Percentiles rank a stretch among this genome's conserved stretches.
Conservation (phyloP, 768 basidiomycete species). For the Leucocoprinus leucothites region DNA sequence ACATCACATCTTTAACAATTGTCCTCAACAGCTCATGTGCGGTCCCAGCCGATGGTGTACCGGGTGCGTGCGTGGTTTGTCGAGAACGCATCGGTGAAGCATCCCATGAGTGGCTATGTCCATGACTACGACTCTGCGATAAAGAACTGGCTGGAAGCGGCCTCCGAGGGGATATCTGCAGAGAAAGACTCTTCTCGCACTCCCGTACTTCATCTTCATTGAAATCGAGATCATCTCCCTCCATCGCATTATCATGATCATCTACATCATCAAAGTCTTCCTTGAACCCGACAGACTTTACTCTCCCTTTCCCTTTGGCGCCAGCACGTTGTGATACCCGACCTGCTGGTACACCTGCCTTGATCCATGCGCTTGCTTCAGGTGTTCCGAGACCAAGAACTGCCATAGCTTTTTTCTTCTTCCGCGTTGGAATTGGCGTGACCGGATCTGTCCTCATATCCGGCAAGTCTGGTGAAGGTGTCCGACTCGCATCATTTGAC, state of each 20-base stretch:
- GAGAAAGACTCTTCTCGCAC: slow-evolving; percentile 37
- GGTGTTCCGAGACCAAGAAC: slow-evolving; percentile 46
- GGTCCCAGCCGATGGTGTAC: slow-evolving; percentile 20
- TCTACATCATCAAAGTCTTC: slow-evolving; percentile 25
- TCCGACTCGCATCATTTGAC: slow-evolving; percentile 22
- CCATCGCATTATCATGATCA: not conserved
- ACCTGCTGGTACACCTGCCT: slow-evolving; percentile 26
- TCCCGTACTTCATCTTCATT: slow-evolving; percentile 24
- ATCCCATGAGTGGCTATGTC: slow-evolving; percentile 33
- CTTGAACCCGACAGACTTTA: slow-evolving; percentile 49
- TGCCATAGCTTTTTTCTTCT: slow-evolving; percentile 17
- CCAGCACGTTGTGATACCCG: slow-evolving; percentile 21
- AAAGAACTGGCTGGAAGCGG: slow-evolving; percentile 19
- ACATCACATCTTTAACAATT: slow-evolving; percentile 70
- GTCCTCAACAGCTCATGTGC: slow-evolving; percentile 62
- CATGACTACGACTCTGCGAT: slow-evolving; percentile 4
- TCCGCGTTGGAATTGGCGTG: slow-evolving; percentile 30
- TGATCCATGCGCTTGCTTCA: slow-evolving; percentile 51
- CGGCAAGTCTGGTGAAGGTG: slow-evolving; percentile 42
- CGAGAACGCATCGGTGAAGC: slow-evolving; percentile 35
- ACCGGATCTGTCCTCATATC: slow-evolving; percentile 27
- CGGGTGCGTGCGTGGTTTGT: not conserved
- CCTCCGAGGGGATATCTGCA: slow-evolving; percentile 60
- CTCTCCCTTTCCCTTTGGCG: slow-evolving; percentile 30
- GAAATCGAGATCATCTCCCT: slow-evolving; percentile 11